Base-by-base conservation (phyloP, 1,284 basidiomycete genomes). In the Naganishia albida region DNA sequence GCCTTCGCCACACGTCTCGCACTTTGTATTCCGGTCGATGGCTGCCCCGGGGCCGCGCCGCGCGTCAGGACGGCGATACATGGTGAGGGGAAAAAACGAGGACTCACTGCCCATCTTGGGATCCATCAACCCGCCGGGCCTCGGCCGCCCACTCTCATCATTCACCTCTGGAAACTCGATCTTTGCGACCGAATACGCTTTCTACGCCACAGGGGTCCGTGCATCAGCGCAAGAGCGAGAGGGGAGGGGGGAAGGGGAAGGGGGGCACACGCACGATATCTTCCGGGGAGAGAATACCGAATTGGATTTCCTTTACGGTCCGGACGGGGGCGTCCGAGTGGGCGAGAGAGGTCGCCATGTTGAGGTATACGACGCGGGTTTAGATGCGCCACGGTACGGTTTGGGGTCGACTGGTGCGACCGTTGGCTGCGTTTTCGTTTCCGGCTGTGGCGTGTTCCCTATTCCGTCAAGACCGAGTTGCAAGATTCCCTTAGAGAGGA, bases 1-100 rank as follows among this genome's bases (percentile, higher is more conserved):
- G 55, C 94, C 95, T 84, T 97, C 93, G 74, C 93, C 93, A 80
- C 96, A 99, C 28, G 96, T 99, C 82, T 98, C 93, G 78, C 96
- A 99, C 83, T 99, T 99, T 83, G 96, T 98, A 80, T 98, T 98
- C 70, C 96, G 86, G 83, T 99, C 95, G 78, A 98, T 98, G 53
- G 91, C 78, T 79, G 68, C 20, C n/a, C n/a, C 10, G 54, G 49
- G 42, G 63, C 34, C 18, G 16, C 13, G 7, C 8, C 15, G 70
- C 68, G 68, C 69, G 34, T 34, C 34, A 34, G 34, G 6, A 34
- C 34, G 10, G 4, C 4, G 4, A 6, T 10, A 34, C 34, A 4
- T 10, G 34, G 34, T 43, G 28, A 65, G 20, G 16, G 23, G 6
- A 40, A 44, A 15, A 16, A 53, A 64, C 55, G 62, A 46, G 25